Conservation (phyloP, 164 flowering plant species). For the Aristolochia californica region DNA sequence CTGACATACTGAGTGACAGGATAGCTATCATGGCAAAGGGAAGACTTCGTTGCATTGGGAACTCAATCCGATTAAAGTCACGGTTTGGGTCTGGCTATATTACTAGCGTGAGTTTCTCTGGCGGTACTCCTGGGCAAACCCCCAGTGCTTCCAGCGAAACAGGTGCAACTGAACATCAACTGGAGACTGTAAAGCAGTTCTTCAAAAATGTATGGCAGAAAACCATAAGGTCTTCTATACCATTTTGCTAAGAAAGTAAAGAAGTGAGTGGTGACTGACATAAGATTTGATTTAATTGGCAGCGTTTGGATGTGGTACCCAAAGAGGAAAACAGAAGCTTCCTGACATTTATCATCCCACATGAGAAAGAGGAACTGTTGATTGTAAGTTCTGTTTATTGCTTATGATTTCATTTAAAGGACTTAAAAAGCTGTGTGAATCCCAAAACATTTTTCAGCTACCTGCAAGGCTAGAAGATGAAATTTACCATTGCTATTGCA, state of each 20-base stretch:
- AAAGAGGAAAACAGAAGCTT: conserved; percentile 76
- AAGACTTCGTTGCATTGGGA: conserved; percentile 91
- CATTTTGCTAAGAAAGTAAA: not conserved
- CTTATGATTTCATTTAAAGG: not conserved
- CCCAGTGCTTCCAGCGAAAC: conserved; percentile 16
- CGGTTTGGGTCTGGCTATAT: conserved; percentile 86
- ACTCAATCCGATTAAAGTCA: conserved; percentile 87
- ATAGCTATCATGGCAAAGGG: conserved; percentile 99
- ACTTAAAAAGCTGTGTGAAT: not conserved
- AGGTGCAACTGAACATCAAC: conserved; percentile 15
- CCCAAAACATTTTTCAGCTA: not conserved
- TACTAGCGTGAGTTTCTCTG: conserved; percentile 57
- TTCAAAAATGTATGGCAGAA: conserved; percentile 49
- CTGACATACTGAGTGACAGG: conserved; percentile 86
- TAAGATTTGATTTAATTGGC: conserved; percentile 7
- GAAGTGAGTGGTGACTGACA: not conserved
- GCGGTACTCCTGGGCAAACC: conserved; percentile 22
- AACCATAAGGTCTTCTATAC: not conserved
- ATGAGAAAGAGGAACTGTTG: conserved; percentile 52
- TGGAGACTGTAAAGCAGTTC: conserved; percentile 64
- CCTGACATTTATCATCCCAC: conserved; percentile 79
- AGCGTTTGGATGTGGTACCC: conserved; percentile 65
- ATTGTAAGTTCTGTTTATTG: conserved; percentile 31
- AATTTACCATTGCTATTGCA: not conserved
- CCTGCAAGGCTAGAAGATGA: not conserved